Evolutionary conservation across 345 rosid genomes (phyloP).

Genomic region (Sisymbrium altissimum): DNA sequence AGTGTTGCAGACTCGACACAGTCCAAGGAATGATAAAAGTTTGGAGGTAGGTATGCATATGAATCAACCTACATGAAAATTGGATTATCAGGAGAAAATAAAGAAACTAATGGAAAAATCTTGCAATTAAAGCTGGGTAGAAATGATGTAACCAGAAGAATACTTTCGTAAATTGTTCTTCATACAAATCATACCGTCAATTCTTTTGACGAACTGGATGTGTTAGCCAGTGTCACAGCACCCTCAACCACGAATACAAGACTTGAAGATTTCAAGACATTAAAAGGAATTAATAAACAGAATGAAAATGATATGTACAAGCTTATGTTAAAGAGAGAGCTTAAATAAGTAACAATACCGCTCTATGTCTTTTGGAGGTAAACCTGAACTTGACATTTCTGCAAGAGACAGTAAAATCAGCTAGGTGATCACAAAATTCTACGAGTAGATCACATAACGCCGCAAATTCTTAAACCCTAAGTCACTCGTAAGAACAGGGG

Average conservation of each 20-base stretch:
- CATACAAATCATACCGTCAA: conserved; percentile 48
- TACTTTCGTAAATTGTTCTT: background rate
- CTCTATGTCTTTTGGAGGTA: conserved; percentile 57
- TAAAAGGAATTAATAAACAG: conserved; percentile 2
- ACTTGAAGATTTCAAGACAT: conserved; percentile 37
- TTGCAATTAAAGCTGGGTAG: background rate
- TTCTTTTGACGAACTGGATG: conserved; percentile 40
- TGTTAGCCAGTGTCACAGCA: conserved; percentile 44
- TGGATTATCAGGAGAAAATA: background rate
- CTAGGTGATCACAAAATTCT: background rate
- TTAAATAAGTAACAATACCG: conserved; percentile 42
- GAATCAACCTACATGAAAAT: conserved; percentile 67
- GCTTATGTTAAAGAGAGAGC: background rate
- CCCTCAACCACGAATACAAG: conserved; percentile 80
- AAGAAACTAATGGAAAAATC: background rate
- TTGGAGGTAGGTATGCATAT: conserved; percentile 82
- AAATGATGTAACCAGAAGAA: background rate
- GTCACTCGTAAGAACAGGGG: background rate
- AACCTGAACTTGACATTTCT: conserved; percentile 79
- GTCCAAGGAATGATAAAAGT: conserved; percentile 54
- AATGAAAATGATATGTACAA: conserved; percentile 7
- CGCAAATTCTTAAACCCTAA: background rate
- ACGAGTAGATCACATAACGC: background rate
- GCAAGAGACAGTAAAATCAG: conserved; percentile 34
- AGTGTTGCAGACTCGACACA: conserved; percentile 63